Base-by-base conservation (phyloP, 2,329 filamentous ascomycete species). In the Fusarium nematophilum region DNA sequence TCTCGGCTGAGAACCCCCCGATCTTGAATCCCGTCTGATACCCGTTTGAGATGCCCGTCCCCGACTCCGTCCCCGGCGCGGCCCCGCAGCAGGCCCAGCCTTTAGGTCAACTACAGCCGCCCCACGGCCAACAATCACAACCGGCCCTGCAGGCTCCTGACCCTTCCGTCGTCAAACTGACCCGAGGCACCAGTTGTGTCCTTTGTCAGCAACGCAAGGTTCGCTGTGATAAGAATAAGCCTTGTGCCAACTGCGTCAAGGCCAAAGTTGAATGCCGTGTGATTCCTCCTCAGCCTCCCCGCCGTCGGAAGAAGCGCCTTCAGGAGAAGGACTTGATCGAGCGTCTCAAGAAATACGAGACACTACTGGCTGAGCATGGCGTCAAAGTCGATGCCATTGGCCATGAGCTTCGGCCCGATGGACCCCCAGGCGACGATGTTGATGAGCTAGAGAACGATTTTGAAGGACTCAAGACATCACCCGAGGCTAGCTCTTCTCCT, bases 121-220 rank as follows among this genome's bases (percentile, higher is more conserved):
- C n/a, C 11, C 60, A 62, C 29, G 55, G 30, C 34, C 68, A 66
- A 18, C 68, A 66, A 38, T 63, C 66, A n/a, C n/a, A n/a, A n/a
- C n/a, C n/a, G n/a, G n/a, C n/a, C n/a, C n/a, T n/a, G n/a, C n/a
- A n/a, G n/a, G n/a, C n/a, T 39, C 58, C 64, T 21, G 81, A 84
- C 56, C 69, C 77, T 47, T 76, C 78, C 31, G 73, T 76, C 50
- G 72, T 83, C 64, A 86, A 86, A 72, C 73, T 86, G 64, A 86
- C 83, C 31, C 79, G 84, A 43, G 84, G 84, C 54, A 84, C 85
- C 58, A 86, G 83, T 57, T 94, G 91, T 68, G 81, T 91, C 11
- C 80, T 88, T 15, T 94, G 91, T 70, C 90, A 93, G 71, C 89
- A 90, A 71, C 86, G 89, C 57, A 92, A 92, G 72, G 83, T 92